Evolutionary conservation across 805 yeast species (phyloP), one percentile per base, ranked within the genome.

Genomic region (Kurtzmaniella cleridarum): DNA sequence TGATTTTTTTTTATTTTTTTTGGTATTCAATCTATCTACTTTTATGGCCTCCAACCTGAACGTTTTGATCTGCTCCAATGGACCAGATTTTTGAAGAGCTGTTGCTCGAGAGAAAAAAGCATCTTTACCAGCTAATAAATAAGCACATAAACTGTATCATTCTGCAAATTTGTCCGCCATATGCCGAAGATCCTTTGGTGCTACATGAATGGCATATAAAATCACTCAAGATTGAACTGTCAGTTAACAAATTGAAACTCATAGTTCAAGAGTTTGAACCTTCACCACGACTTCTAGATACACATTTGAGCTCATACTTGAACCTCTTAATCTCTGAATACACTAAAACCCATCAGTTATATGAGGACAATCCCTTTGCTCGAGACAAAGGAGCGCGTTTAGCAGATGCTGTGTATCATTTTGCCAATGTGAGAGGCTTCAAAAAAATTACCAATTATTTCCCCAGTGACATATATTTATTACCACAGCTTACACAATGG

Each of bases 371-470:
- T 32, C 23, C 35, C 28, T 32, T 32, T 33, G 9, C 12, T 42
- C 54, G 55, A 34, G 47, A 34, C 14, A 27, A 8, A 18, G 30
- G 11, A 27, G 28, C 17, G 35, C 30, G 7, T 20, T 38, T 63
- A 8, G 60, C 64, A 3, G 53, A 60, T 27, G 53, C 78, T 0
- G 66, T 82, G 35, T 89, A 88, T 56, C 65, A 64, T 6, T 58
- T 88, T 14, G 62, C 80, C 18, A 86, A 84, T 50, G 71, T 86
- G 6, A 62, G 91, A 30, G 84, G 86, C 0, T 63, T 76, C 46
- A 85, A 84, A 56, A 64, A 71, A 11, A 64, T 84, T 3, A 60
- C 76, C n/a, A 71, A 71, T 41, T 76, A 75, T 57, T 69, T 87
- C 36, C 68, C 80, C 2, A 77, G 83, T 23, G 81, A 84, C 38